Evolutionary conservation across 2,329 filamentous ascomycete species (phyloP), one percentile per base, ranked within the genome.

Genomic region (Ophiostoma tasmaniense): DNA sequence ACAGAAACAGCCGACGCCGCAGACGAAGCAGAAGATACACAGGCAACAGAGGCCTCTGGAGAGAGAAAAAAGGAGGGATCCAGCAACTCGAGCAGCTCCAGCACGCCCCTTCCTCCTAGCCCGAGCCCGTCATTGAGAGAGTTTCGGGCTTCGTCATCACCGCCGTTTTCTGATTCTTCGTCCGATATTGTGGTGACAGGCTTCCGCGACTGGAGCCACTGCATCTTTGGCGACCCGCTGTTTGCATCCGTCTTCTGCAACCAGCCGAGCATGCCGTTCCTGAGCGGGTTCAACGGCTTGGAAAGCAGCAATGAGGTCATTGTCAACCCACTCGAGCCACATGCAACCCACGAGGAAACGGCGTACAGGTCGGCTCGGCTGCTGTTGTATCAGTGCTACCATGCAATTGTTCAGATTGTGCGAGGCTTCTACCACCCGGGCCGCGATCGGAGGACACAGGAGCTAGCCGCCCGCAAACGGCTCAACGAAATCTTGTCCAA

Each of bases 221-320:
- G 83, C 61, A 72, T 87, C 13, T 88, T 89, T 71, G 86, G 86
- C 13, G 87, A 89, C 71, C 85, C 86, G 0, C 74, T 88, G 2
- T 78, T 89, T 66, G 80, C 83, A 2, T 79, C 78, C 2, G 79
- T 79, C 7, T 85, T 88, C 72, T 80, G 78, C 73, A 78, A 81
- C 17, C 75, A 78, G 22, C 78, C 81, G 0, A 81, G 78, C 4
- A 73, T 78, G 14, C 79, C 80, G 0, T 82, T 87, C 42, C 75
- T 84, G 33, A 75, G 76, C 35, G 85, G 85, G 0, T 86, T 84
- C 73, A 75, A 77, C 39, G 74, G 73, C 22, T 4, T 14, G 1
- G 76, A 67, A 7, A 55, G 13, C 50, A 55, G 17, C 50, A 55
- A 25, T 13, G 50, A 55, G 50, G 50, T 55, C 50, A 55, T 28